Base-by-base conservation (phyloP, 2,329 filamentous ascomycete species). In the Alternaria incomplexa region DNA sequence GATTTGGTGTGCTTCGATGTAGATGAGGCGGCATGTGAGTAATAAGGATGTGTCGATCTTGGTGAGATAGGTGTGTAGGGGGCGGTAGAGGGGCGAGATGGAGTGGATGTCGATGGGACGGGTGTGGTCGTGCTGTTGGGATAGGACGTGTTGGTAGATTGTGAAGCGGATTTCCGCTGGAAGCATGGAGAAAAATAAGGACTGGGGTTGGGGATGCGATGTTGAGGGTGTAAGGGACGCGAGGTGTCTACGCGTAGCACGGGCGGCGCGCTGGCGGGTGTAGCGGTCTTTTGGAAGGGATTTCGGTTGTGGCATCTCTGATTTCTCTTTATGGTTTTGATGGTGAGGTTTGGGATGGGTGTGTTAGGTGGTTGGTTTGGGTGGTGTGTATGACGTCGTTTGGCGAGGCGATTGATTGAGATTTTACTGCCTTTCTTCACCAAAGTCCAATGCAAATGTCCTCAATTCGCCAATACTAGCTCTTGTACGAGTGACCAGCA, bases 11-110 rank as follows among this genome's bases (percentile, higher is more conserved):
- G 80, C 77, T 61, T 83, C 81, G 20, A 63, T 68, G 64, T 82
- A 83, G 25, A 81, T 65, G 3, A 75, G 68, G 6, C 80, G 77
- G 51, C 81, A 83, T 7, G 81, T 81, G 20, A 65, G 72, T 0
- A 83, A 74, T 15, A 83, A 71, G 5, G 67, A 26, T 5, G 71
- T 79, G 47, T 77, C 57, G 20, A 68, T 63, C 2, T 40, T 54
- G n/a, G 78, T 62, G 53, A 72, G 71, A 54, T 76, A 64, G 3
- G 75, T 73, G 63, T 81, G 79, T 4, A 66, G 64, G 0, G 71
- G 72, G 1, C 71, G 72, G 51, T 65, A 66, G 4, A 64, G 56
- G 28, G 65, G 62, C 4, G 65, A 65, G 20, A 65, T 57, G 7
- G 56, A 62, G 25, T 67, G 52, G 3, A 57, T 61, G 20, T 57